Percentiles rank a stretch among this genome's conserved stretches.
Conservation (phyloP, 2,329 filamentous ascomycete species). For the Podosphaera xanthii region DNA sequence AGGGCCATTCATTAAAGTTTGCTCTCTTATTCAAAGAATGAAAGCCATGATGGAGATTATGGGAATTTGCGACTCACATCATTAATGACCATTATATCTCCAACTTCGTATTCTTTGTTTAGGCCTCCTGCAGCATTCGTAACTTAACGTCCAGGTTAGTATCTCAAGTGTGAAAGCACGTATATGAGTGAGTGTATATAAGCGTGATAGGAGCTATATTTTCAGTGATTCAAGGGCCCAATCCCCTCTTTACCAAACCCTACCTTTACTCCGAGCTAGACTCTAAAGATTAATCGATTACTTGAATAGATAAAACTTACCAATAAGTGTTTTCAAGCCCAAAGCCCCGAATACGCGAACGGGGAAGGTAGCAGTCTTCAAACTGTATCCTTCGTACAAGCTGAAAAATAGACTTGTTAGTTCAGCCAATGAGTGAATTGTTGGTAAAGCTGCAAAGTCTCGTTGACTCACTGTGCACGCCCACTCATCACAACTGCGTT, state of each 20-base stretch:
- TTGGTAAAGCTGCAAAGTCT: not conserved
- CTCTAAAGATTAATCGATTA: too few species aligned
- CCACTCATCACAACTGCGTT: conserved; percentile 7
- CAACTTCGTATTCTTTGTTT: conserved; percentile 38
- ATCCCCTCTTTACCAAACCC: too few species aligned
- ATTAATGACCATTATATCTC: conserved; percentile 41
- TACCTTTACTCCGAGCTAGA: too few species aligned
- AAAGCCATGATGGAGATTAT: not conserved
- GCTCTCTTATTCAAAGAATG: not conserved
- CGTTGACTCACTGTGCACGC: conserved; percentile 6
- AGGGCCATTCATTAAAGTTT: not conserved
- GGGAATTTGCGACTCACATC: conserved; percentile 23
- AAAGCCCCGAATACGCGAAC: conserved; percentile 39
- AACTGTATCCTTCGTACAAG: conserved; percentile 44
- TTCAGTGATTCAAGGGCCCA: too few species aligned
- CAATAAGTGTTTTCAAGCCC: conserved; percentile 31
- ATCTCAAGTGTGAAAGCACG: too few species aligned
- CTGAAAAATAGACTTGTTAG: conserved; percentile 11
- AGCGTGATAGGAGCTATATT: not conserved
- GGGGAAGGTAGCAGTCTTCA: conserved; percentile 38
- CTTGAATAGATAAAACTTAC: conserved; percentile 2
- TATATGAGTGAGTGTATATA: not conserved
- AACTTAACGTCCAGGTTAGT: conserved; percentile 19
- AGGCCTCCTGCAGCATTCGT: conserved; percentile 45
- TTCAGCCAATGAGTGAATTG: not conserved